Evolutionary conservation across 352 stramenopile genomes (phyloP), one percentile per base, ranked within the genome.

Genomic region (Globisporangium echinulatum): DNA sequence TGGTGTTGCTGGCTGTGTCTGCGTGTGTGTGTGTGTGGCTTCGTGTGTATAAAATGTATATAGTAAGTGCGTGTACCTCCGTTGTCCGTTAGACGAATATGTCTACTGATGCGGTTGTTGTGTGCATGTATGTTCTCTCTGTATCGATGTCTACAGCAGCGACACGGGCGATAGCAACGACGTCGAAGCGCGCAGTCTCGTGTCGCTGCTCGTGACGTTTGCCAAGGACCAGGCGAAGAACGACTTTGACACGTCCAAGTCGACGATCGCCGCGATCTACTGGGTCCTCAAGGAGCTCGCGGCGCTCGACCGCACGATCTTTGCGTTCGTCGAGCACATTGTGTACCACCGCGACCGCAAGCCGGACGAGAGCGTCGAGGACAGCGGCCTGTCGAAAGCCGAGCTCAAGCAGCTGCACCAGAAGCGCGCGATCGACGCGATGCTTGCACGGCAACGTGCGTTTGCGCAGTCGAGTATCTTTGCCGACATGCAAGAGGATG

Each of bases 401-500:
- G 70, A 92, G 50, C 67, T 92, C 0, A 82, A 89, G 63, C 92
- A 94, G 53, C 60, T 87, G 37, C 75, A 88, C 47, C 86, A 95
- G 56, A 81, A 95, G 40, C 80, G 79, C 40, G 86, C 86, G 15
- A 92, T 95, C 48, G 77, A 85, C 51, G 83, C 85, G 14, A 95
- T 95, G 86, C 73, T 88, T 66, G 75, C 76, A n/a, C 77, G 81
- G 4, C 84, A 93, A 53, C 82, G 79, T 42, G 82, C 84, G 4
- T 93, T 93, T 63, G 75, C 84, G 1, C 70, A 90, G 56, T 90
- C 82, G 15, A 74, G 59, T 14, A 74, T 77, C 37, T 90, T 92
- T 40, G 69, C 74, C 4, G 77, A 90, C 9, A 85, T 92, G 79
- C 76, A 86, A 38, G 75, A 85, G 4, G 77, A 90, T 0, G 70